phyloP scores from a whole-genome alignment of 2,329 filamentous ascomycete species.

The Aspergillus texensis region DNA sequence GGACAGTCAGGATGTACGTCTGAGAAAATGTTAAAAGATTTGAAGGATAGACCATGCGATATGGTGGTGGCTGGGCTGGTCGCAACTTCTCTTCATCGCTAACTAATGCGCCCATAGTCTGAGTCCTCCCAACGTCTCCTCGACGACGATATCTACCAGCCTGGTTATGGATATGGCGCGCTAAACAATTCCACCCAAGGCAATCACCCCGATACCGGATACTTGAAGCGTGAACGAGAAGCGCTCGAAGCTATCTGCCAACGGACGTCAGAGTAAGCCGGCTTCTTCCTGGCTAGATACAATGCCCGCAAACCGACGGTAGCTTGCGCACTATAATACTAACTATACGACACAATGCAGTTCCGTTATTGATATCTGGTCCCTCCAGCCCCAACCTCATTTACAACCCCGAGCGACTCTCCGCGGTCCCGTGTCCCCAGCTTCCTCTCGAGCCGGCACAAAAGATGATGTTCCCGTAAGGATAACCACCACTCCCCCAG shows the following conservation, averaged over 20 bases:
- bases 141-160: conserved; percentile 49
- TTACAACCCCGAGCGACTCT: conserved; percentile 42
- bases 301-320: neutral
- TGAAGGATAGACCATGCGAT: conserved; percentile 1
- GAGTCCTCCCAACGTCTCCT: conserved; percentile 47
- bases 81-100: neutral
- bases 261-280: conserved; percentile 48
- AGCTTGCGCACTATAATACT: neutral
- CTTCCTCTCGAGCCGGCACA: conserved; percentile 27
- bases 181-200: conserved; percentile 40
- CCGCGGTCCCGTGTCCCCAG: conserved; percentile 31
- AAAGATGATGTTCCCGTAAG: conserved; percentile 22
- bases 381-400: conserved; percentile 46
- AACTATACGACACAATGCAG: conserved; percentile 22
- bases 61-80: neutral
- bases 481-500: conserved; percentile 20
- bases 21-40: conserved; percentile 7
- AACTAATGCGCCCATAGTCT: conserved; percentile 26
- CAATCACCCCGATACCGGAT: conserved; percentile 45
- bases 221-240: conserved; percentile 47
- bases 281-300: neutral
- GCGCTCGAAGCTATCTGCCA: conserved; percentile 51
- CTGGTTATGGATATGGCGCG: conserved; percentile 47
- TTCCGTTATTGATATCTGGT: conserved; percentile 50
- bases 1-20: conserved; percentile 41